Evolutionary conservation across 805 yeast genomes (phyloP).

Genomic region (Nakazawaea ambrosiae): DNA sequence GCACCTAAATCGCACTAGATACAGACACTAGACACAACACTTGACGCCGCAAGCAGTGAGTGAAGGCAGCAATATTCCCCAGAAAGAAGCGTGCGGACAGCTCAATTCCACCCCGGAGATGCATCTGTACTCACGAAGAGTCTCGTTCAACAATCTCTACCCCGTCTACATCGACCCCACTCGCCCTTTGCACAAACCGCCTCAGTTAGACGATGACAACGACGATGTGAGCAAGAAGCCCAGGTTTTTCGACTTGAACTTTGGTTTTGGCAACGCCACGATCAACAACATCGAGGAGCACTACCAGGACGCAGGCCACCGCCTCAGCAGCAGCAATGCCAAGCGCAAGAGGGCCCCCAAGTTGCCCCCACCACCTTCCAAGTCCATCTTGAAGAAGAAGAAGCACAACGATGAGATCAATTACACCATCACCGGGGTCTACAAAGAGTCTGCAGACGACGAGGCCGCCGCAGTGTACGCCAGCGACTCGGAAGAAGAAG

Average conservation of each 20-base stretch:
- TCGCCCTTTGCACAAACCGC: slow-evolving; percentile 14
- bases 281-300: slow-evolving; percentile 13
- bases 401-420: slow-evolving; percentile 15
- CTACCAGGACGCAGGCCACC: background rate
- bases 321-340: slow-evolving; percentile 9
- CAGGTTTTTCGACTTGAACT: slow-evolving; percentile 12
- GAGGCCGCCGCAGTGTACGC: background rate
- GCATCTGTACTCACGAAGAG: slow-evolving; percentile 27
- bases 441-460: background rate
- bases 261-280: slow-evolving; percentile 19
- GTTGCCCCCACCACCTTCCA: slow-evolving; percentile 26
- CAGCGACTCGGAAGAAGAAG: slow-evolving; percentile 7
- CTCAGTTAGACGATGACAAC: slow-evolving; percentile 11
- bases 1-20: no score
- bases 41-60: no score
- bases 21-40: no score
- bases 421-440: slow-evolving; percentile 7
- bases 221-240: slow-evolving; percentile 2
- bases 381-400: slow-evolving; percentile 32
- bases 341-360: slow-evolving; percentile 16
- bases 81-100: no score
- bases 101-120: no score
- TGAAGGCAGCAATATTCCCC: no score
- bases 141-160: slow-evolving; percentile 36
- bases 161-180: slow-evolving; percentile 22